phyloP scores from a whole-genome alignment of 2,329 filamentous ascomycete species.

The Cercospora zeae-maydis region DNA sequence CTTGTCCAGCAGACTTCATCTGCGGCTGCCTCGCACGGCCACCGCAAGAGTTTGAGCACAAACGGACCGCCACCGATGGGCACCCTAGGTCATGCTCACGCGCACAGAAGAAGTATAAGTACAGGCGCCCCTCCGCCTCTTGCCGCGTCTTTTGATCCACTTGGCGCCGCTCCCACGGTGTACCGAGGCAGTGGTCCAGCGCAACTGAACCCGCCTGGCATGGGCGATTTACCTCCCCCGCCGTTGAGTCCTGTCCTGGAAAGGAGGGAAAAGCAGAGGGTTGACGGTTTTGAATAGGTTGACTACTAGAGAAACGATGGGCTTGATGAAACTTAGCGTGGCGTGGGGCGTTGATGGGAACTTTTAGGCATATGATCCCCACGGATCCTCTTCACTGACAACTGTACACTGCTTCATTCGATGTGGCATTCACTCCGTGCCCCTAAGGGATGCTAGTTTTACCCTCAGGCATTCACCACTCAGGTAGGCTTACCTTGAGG shows the following conservation, averaged over 20 bases:
- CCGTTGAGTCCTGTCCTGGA: slow-evolving; percentile 23
- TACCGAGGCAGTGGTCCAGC: slow-evolving; percentile 21
- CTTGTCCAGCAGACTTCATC: slow-evolving; percentile 24
- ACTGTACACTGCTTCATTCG: not conserved
- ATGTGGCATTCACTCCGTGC: not conserved
- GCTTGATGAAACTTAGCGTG: slow-evolving; percentile 4
- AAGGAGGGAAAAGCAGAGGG: slow-evolving; percentile 24
- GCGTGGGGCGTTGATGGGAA: slow-evolving; percentile 3
- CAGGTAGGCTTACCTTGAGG: not conserved
- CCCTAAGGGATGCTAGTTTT: not conserved
- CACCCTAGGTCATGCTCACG: slow-evolving; percentile 25
- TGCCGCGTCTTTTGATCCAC: slow-evolving; percentile 31
- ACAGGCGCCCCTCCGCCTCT: slow-evolving; percentile 27
- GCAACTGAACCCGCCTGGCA: slow-evolving; percentile 24
- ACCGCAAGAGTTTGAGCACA: slow-evolving; percentile 45
- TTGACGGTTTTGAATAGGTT: slow-evolving; percentile 35
- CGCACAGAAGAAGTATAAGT: slow-evolving; percentile 46
- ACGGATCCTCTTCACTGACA: not conserved
- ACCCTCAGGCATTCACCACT: not conserved
- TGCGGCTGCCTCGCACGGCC: slow-evolving; percentile 29
- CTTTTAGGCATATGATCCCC: slow-evolving; percentile 5
- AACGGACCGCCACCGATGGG: slow-evolving; percentile 21
- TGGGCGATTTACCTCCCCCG: slow-evolving; percentile 7
- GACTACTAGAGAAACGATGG: not conserved
- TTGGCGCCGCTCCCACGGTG: slow-evolving; percentile 32